These are phyloP conservation scores for Nothophaeocryptopus gaeumannii DNA, from an alignment of 2,329 filamentous ascomycete genomes.

Conservation along the genomic window DNA sequence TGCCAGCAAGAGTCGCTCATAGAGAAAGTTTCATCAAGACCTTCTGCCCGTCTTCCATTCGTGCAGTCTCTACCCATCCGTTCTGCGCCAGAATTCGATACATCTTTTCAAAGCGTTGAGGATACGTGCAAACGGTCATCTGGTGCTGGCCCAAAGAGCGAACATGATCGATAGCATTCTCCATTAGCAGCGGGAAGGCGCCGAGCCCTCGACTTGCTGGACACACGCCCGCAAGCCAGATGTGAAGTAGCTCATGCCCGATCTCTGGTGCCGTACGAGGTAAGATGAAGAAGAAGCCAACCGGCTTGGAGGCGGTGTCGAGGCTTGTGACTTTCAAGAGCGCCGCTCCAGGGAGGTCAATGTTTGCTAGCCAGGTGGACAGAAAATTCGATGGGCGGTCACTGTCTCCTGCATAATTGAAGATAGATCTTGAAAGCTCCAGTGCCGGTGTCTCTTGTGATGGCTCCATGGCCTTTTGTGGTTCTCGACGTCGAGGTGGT, in stretches of 20 bases:
- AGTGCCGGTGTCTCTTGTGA: too few species aligned
- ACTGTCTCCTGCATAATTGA: too few species aligned
- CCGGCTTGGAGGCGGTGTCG: background rate
- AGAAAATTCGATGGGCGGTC: too few species aligned
- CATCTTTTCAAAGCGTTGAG: slow-evolving; percentile 6
- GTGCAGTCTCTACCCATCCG: slow-evolving; percentile 4
- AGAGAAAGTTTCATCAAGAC: slow-evolving; percentile 9
- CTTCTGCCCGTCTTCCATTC: slow-evolving; percentile 6
- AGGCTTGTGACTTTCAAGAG: background rate
- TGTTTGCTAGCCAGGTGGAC: too few species aligned
- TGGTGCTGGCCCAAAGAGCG: background rate
- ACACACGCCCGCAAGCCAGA: slow-evolving; percentile 10
- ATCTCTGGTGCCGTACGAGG: slow-evolving; percentile 7
- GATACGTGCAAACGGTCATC: slow-evolving; percentile 8
- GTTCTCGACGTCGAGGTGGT: too few species aligned
- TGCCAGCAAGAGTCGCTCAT: background rate
- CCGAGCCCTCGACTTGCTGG: slow-evolving; percentile 3
- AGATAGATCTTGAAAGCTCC: too few species aligned
- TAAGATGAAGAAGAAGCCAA: slow-evolving; percentile 3
- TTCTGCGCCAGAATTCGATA: slow-evolving; percentile 7
- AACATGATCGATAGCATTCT: slow-evolving; percentile 1
- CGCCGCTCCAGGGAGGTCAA: background rate
- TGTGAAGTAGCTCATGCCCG: slow-evolving; percentile 2
- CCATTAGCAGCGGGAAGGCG: slow-evolving; percentile 6
- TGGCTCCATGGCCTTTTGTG: too few species aligned